Base-by-base conservation (phyloP, 345 rosid species). In the Barbarea vulgaris region DNA sequence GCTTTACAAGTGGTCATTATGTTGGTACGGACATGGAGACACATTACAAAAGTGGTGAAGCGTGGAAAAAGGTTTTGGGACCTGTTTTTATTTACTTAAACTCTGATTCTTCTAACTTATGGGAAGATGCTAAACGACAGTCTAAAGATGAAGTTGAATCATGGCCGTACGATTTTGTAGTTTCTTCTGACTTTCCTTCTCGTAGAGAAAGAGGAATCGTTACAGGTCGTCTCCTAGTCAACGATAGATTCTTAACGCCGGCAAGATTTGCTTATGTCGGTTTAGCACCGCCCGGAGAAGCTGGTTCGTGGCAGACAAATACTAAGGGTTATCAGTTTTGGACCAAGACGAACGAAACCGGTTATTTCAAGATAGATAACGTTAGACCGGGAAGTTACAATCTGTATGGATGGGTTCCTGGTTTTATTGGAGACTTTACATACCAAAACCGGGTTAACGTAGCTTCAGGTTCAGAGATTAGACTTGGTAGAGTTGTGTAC, bases 311-410 rank as follows among this genome's bases (percentile, higher is more conserved):
- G 96, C 94, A 93, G 79, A 83, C 73, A 33, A 87, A 93, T 14
- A 69, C 87, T 57, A 84, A 91, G 88, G 97, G 94, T 14, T 89
- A 91, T 75, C 98, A 94, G 12, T 94, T 91, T 57, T 94, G 97
- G 97, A 79, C 82, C 10, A 55, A 70, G 79, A 77, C 97, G 0
- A 77, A 87, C 68, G 69, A 69, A 33, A 67, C 65, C 17, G 97
- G 96, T 2, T 53, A 73, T 80, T 93, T 93, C 80, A 11, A 33
- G 6, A 86, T 93, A 3, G 55, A 81, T 18, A 87, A 93, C 50
- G 75, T 88, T 53, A 82, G 88, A 76, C 56, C 82, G 1, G 96
- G 96, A 3, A 67, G 78, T 25, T 91, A 93, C 25, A 85, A 79
- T 79, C 75, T 94, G 55, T 86, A 86, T 31, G 96, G 88, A 9